Base-by-base conservation (phyloP, 2,329 filamentous ascomycete species). In the Aspergillus sp. region DNA sequence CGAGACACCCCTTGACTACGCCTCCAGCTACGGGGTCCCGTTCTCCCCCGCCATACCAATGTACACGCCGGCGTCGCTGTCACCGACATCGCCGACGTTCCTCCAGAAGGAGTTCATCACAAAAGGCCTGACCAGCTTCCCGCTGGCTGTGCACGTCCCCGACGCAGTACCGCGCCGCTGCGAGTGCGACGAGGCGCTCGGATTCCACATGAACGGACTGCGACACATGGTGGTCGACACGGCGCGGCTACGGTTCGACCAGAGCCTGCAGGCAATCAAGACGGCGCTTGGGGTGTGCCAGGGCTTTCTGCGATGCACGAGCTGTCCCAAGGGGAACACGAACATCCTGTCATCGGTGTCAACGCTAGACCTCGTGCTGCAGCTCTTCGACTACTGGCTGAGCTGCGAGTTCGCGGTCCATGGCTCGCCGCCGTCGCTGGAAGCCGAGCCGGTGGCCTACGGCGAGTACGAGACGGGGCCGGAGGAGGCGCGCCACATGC, bases 31-130 rank as follows among this genome's bases (percentile, higher is more conserved):
- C 29, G 47, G 52, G 9, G 56, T 51, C 17, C 36, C 49, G 36
- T 31, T 57, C 3, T 45, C 52, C 16, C 29, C 52, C 4, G 29
- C 46, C 11, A 59, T 59, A 25, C 31, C 61, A 9, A 58, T 57
- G 21, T 64, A 60, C 47, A 58, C 61, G 6, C 56, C 61, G n/a
- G 58, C 63, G 1, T 68, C 67, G 14, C 61, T 67, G 47, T 69
- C 68, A 9, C 66, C 67, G n/a, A 62, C 66, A 45, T 69, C 68
- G 10, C 66, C 67, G 6, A 65, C 63, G 1, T 69, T 67, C 41
- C 50, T 66, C 14, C 53, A 65, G 41, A 63, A 65, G 16, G 67
- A 68, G 49, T 58, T 61, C 52, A 50, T 70, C 34, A 56, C 59
- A 40, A 63, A 67, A 41, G 59, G 59, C 3, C 42, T 64, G 31